phyloP scores from a whole-genome alignment of 768 basidiomycete genomes.

The Psilocybe azurescens region DNA sequence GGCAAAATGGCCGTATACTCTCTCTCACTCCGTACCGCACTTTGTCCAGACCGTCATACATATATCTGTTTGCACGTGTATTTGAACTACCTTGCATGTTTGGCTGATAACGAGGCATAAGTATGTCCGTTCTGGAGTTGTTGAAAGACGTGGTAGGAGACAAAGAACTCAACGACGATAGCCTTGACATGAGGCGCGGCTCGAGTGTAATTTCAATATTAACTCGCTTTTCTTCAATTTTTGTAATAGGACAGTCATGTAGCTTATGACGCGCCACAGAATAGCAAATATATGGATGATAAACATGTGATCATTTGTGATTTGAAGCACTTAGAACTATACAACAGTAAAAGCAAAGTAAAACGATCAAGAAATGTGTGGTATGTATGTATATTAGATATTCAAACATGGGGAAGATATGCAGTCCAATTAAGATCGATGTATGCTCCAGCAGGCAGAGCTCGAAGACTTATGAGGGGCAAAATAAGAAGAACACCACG shows the following conservation, averaged over 20 bases:
- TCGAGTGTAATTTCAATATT: too few species aligned
- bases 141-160: too few species aligned
- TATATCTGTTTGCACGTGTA: not conserved
- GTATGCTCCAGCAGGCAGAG: conserved; percentile 10
- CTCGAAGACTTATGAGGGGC: conserved; percentile 7
- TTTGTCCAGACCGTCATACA: not conserved
- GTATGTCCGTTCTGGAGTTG: too few species aligned
- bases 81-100: not conserved
- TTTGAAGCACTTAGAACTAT: too few species aligned
- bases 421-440: conserved; percentile 8
- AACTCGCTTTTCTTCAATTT: too few species aligned
- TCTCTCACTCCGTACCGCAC: conserved; percentile 23
- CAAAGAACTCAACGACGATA: too few species aligned
- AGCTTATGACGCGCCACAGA: too few species aligned
- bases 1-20: conserved; percentile 21
- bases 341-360: not conserved
- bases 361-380: too few species aligned
- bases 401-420: conserved; percentile 12
- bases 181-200: too few species aligned
- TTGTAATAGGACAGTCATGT: too few species aligned
- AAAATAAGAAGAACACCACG: conserved; percentile 9
- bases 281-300: too few species aligned
- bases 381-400: not conserved
- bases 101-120: not conserved
- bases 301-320: too few species aligned